phyloP scores from a whole-genome alignment of 768 basidiomycete genomes.

The Coprinopsis marcescibilis region DNA sequence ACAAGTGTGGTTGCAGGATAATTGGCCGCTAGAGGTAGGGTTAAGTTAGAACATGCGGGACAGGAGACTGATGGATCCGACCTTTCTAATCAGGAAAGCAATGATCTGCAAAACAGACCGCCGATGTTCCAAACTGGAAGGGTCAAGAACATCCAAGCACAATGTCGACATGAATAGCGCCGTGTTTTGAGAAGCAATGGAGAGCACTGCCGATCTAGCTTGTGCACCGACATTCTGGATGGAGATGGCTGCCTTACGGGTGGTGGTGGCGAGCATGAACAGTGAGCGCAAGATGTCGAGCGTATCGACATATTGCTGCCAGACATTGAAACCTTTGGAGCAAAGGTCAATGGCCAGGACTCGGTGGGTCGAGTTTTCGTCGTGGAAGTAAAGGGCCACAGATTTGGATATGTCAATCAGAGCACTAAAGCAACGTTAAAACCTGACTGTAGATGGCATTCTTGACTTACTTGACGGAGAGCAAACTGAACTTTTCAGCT shows the following conservation, averaged over 20 bases:
- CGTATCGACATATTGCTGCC: constrained; percentile 91
- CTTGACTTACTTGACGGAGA: constrained; percentile 63
- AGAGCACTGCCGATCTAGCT: constrained; percentile 77
- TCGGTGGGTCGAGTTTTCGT: constrained; percentile 60
- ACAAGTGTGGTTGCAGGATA: constrained; percentile 77
- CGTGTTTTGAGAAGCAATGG: constrained; percentile 79
- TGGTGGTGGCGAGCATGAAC: constrained; percentile 71
- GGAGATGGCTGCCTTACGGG: constrained; percentile 63
- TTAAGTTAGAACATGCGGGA: background rate
- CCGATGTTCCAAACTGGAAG: constrained; percentile 67
- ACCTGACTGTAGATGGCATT: background rate
- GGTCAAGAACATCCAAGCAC: constrained; percentile 81
- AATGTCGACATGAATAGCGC: constrained; percentile 92
- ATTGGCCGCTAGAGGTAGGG: constrained; percentile 58
- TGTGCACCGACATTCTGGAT: constrained; percentile 67
- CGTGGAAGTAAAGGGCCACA: constrained; percentile 69
- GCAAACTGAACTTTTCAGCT: constrained; percentile 67
- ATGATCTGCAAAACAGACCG: constrained; percentile 90
- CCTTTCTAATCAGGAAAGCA: constrained; percentile 90
- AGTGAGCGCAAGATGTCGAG: constrained; percentile 83
- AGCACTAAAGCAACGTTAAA: constrained; percentile 38
- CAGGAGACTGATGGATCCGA: constrained; percentile 21
- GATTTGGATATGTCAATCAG: constrained; percentile 85
- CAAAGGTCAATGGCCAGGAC: constrained; percentile 84
- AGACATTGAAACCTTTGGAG: constrained; percentile 85